A percentile compares a stretch with the other conserved stretches of the same genome.
Conservation (phyloP, 768 basidiomycete species). For the Boletus insuetus region DNA sequence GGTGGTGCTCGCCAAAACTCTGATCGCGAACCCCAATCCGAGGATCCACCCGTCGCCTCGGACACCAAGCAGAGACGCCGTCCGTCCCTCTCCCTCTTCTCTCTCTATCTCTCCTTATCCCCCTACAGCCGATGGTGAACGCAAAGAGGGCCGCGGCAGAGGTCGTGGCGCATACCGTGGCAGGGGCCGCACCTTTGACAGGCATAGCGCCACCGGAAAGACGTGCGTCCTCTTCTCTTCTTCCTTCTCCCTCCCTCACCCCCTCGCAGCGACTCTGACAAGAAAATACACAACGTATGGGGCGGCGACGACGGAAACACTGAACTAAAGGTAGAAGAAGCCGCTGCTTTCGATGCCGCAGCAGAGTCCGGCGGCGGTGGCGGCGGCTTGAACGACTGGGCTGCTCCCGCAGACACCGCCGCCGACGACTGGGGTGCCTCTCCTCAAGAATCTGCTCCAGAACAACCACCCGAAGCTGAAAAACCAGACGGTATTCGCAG, state of each 20-base stretch:
- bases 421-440: slow-evolving; percentile 40
- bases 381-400: slow-evolving; percentile 36
- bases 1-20: slow-evolving; percentile 51
- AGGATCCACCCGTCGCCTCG: slow-evolving; percentile 34
- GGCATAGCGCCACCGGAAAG: slow-evolving; percentile 83
- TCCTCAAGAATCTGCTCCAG: slow-evolving; percentile 25
- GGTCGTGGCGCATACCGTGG: slow-evolving; percentile 47
- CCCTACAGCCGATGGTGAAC: slow-evolving; percentile 40
- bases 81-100: slow-evolving; percentile 16
- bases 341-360: slow-evolving; percentile 68
- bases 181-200: slow-evolving; percentile 78
- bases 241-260: slow-evolving; percentile 8
- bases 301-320: slow-evolving; percentile 85
- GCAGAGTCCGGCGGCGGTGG: slow-evolving; percentile 37
- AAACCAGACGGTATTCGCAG: slow-evolving; percentile 38
- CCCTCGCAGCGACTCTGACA: slow-evolving; percentile 77
- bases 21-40: slow-evolving; percentile 38
- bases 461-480: slow-evolving; percentile 35
- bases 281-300: slow-evolving; percentile 94
- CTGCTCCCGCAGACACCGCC: slow-evolving; percentile 25
- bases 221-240: slow-evolving; percentile 47
- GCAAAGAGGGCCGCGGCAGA: slow-evolving; percentile 44
- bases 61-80: slow-evolving; percentile 35
- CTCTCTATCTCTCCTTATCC: slow-evolving; percentile 1
- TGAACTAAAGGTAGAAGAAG: slow-evolving; percentile 80